Conservation (phyloP, 306 rosid species). For the Quercus alba region DNA sequence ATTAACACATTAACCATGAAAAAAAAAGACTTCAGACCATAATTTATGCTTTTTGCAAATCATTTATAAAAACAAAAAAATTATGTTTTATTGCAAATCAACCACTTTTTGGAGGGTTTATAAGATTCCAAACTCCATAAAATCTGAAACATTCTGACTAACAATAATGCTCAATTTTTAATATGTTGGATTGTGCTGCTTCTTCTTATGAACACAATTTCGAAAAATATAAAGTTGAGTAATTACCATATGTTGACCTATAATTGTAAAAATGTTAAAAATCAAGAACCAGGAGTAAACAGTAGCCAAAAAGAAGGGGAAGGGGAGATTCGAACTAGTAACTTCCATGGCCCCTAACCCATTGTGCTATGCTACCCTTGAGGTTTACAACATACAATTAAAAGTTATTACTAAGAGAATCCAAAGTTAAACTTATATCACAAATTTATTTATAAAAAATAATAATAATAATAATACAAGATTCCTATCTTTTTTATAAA, state of each 20-base stretch:
- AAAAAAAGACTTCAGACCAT: not conserved
- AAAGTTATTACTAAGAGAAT: too few species aligned
- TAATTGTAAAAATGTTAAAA: not conserved
- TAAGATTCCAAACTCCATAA: not conserved
- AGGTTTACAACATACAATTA: too few species aligned
- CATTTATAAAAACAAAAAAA: too few species aligned
- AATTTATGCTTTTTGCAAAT: not conserved
- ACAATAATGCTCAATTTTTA: not conserved
- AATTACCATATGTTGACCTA: not conserved
- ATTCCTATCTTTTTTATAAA: too few species aligned
- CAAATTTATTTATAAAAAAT: too few species aligned
- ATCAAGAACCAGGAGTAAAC: not conserved
- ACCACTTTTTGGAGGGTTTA: not conserved
- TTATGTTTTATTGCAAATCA: not conserved
- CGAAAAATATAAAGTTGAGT: not conserved
- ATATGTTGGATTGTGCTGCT: not conserved
- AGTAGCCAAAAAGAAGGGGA: not conserved
- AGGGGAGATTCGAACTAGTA: too few species aligned
- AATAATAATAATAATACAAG: too few species aligned
- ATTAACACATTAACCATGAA: not conserved
- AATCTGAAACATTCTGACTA: not conserved
- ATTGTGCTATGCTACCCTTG: too few species aligned
- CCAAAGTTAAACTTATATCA: too few species aligned
- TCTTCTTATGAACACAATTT: not conserved
- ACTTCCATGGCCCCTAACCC: too few species aligned